Base-by-base conservation (phyloP, 2,329 filamentous ascomycete species). In the Catunica adiposa region DNA sequence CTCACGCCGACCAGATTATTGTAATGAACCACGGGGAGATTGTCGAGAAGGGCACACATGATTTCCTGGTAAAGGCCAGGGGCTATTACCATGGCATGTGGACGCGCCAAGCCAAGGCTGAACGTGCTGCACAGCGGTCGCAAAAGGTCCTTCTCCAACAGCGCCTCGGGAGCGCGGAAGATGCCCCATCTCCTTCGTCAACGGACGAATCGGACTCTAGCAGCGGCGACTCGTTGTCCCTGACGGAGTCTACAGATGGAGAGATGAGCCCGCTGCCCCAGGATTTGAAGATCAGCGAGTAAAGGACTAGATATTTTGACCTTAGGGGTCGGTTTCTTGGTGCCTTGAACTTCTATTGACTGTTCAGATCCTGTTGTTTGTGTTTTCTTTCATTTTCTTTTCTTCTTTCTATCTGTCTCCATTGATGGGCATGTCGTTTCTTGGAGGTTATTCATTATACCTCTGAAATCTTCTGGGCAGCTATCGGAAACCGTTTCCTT, bases 41-140 rank as follows among this genome's bases (percentile, higher is more conserved):
- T 53, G 78, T 79, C 14, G 88, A 94, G 69, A 76, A 77, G 51
- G 88, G 88, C 15, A 89, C 82, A 0, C 89, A 95, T 64, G 77
- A 84, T 15, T 81, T 90, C 62, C 74, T 95, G 2, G 72, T 94
- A 3, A 73, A 74, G 1, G 71, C 77, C 51, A 80, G 79, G 29
- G 87, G 86, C 11, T 80, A 82, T 59, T 95, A 95, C 64, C 78
- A 80, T 9, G 82, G 82, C 59, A 89, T 95, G 80, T 95, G 89
- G 89, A 80, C 83, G 60, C 90, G 89, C 68, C 89, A 95, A 67
- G 89, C 86, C 60, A 78, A 83, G 59, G 85, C 86, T 8, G 40
- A 44, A 22, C 40, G 40, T 7, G 40, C 40, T 44, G 40, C 20
- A 8, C 40, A 44, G n/a, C 15, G 20, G 11, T 17, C 40, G 8